Evolutionary conservation across 805 yeast species (phyloP).

Genomic region (Ogataea neopini): DNA sequence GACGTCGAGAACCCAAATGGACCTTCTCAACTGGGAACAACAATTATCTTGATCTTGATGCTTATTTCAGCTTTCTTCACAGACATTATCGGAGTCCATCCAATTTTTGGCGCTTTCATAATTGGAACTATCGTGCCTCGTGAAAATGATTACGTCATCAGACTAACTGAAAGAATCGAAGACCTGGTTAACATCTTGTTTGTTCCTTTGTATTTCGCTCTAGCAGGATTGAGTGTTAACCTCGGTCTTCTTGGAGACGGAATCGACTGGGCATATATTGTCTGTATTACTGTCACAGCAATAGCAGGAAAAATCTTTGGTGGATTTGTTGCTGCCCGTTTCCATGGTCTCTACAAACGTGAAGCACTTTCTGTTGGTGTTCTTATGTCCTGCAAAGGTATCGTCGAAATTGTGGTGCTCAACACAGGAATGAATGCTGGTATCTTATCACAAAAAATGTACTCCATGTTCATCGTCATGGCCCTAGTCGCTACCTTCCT

Average conservation of each 20-base stretch:
- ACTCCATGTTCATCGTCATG: conserved; percentile 83
- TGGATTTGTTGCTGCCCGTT: conserved; percentile 63
- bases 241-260: conserved; percentile 64
- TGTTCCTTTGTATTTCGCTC: conserved; percentile 77
- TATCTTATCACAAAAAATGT: conserved; percentile 62
- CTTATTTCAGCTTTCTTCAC: conserved; percentile 75
- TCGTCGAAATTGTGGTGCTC: conserved; percentile 79
- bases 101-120: conserved; percentile 83
- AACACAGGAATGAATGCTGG: conserved; percentile 72
- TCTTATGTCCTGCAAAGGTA: conserved; percentile 86
- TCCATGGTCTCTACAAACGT: conserved; percentile 66
- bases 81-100: conserved; percentile 82
- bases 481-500: conserved; percentile 73
- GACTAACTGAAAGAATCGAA: conserved; percentile 72
- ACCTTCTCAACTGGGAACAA: conserved; percentile 62
- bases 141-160: conserved; percentile 70
- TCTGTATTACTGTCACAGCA: conserved; percentile 69
- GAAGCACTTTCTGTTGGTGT: conserved; percentile 77
- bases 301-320: conserved; percentile 69
- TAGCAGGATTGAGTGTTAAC: conserved; percentile 74
- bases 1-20: conserved; percentile 54
- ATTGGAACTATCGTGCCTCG: conserved; percentile 76
- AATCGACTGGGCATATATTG: conserved; percentile 73
- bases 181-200: conserved; percentile 70
- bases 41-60: conserved; percentile 54